Evolutionary conservation across 2,329 filamentous ascomycete genomes (phyloP), one percentile per base, ranked within the genome.

Genomic region (Alternaria sp.): DNA sequence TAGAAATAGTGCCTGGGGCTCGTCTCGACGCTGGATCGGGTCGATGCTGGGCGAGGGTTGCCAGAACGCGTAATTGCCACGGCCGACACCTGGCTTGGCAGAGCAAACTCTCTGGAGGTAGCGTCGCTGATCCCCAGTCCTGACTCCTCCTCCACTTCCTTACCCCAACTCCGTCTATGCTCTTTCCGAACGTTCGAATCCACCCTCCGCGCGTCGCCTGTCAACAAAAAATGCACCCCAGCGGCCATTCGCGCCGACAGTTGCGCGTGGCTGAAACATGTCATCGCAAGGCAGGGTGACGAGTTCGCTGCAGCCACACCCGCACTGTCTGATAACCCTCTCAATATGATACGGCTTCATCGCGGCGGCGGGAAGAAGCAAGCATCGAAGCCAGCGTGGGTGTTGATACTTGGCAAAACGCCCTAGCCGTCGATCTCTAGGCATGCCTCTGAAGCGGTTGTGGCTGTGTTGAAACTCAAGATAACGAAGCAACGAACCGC

Each of bases 381-480:
- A 62, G 54, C 40, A 56, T 57, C 40, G 53, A 43, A 30, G 57
- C 32, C 50, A 53, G 55, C 62, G 60, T 61, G 61, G 65, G 32
- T 43, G 32, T 21, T 25, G 43, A 55, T 53, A 25, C 57, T 63
- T 64, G 63, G 63, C 67, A 55, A 63, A 62, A 28, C 60, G 32
- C 45, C 52, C 54, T 58, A 63, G 60, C 32, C 49, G 64, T 65
- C 61, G 61, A 68, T 62, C 55, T 26, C 55, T 55, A 43, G 57
- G 52, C 52, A 36, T 53, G 53, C 36, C n/a, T 40, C n/a, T 36
- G 46, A 61, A 65, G 65, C 61, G 59, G 61, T 63, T 70, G 73
- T 72, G 73, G 73, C 73, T 71, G 71, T 75, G 71, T 59, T 51
- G 51, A 32, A 52, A 60, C 45, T 67, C 57, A 67, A 75, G 67